Conservation (phyloP, 805 yeast species). For the Pichia occidentalis region DNA sequence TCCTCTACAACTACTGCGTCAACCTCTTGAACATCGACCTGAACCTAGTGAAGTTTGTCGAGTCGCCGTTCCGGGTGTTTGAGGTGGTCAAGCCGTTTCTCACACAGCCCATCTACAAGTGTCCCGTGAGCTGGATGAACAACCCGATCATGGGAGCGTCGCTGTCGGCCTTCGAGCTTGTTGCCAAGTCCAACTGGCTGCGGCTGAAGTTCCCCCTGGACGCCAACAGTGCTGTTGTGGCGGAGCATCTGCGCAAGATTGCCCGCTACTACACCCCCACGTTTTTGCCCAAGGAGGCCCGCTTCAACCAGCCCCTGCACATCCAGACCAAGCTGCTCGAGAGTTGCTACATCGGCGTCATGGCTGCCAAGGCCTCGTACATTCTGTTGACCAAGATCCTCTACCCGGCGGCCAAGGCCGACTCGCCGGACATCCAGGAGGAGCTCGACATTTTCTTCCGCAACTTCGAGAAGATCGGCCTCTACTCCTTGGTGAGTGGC, state of each 20-base stretch:
- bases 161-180: conserved; percentile 29
- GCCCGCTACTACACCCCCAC: conserved; percentile 12
- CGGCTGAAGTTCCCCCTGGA: conserved; percentile 18
- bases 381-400: conserved; percentile 10
- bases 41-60: conserved; percentile 25
- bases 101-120: conserved; percentile 28
- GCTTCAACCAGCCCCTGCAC: conserved; percentile 5
- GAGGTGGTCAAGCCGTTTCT: conserved; percentile 24
- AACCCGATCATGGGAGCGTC: conserved; percentile 36
- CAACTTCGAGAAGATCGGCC: conserved; percentile 7
- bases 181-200: conserved; percentile 32
- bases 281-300: conserved; percentile 7
- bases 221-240: background rate
- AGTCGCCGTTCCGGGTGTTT: conserved; percentile 36
- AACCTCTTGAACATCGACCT: conserved; percentile 29
- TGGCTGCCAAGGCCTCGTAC: conserved; percentile 10
- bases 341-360: conserved; percentile 11
- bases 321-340: conserved; percentile 14
- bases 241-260: background rate
- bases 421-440: conserved; percentile 4
- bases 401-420: conserved; percentile 1
- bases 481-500: conserved; percentile 7
- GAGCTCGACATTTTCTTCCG: conserved; percentile 2
- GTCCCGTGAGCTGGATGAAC: conserved; percentile 26
- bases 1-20: conserved; percentile 36